Conservation (phyloP, 2,329 filamentous ascomycete species). For the Shiraia sp. region DNA sequence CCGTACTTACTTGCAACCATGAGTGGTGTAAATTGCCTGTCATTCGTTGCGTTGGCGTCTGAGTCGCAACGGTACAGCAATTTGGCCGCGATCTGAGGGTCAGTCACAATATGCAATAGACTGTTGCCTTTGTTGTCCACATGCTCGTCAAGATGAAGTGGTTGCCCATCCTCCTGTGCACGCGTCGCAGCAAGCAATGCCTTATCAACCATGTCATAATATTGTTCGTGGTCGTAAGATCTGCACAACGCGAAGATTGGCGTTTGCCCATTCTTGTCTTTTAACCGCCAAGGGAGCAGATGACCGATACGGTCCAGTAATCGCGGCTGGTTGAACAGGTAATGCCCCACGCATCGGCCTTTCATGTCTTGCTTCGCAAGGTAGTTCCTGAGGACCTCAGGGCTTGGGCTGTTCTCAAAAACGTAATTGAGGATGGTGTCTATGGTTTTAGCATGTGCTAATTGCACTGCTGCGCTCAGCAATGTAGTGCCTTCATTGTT, state of each 20-base stretch:
- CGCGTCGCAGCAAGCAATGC: slow-evolving; percentile 74
- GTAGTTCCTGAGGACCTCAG: slow-evolving; percentile 66
- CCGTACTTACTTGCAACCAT: slow-evolving; percentile 99
- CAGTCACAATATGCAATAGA: slow-evolving; percentile 91
- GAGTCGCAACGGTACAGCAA: slow-evolving; percentile 85
- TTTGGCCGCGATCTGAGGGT: slow-evolving; percentile 72
- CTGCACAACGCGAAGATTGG: slow-evolving; percentile 92
- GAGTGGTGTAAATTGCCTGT: slow-evolving; percentile 89
- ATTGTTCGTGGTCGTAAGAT: slow-evolving; percentile 90
- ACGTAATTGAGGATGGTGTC: slow-evolving; percentile 75
- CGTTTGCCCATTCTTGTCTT: slow-evolving; percentile 97
- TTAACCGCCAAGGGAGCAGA: slow-evolving; percentile 83
- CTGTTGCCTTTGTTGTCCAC: slow-evolving; percentile 93
- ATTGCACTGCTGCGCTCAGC: slow-evolving; percentile 86
- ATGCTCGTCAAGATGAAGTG: slow-evolving; percentile 90
- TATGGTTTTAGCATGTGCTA: slow-evolving; percentile 75
- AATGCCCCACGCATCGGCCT: slow-evolving; percentile 91
- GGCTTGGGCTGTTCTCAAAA: slow-evolving; percentile 56
- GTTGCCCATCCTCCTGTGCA: slow-evolving; percentile 75
- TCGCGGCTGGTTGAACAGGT: slow-evolving; percentile 86
- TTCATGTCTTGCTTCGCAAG: slow-evolving; percentile 76
- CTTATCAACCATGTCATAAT: slow-evolving; percentile 82
- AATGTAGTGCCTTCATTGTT: slow-evolving; percentile 91
- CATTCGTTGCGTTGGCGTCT: slow-evolving; percentile 95
- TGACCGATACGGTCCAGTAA: slow-evolving; percentile 77